Conservation (phyloP, 192 early-diverging fungal species). For the Lobulomyces angularis region DNA sequence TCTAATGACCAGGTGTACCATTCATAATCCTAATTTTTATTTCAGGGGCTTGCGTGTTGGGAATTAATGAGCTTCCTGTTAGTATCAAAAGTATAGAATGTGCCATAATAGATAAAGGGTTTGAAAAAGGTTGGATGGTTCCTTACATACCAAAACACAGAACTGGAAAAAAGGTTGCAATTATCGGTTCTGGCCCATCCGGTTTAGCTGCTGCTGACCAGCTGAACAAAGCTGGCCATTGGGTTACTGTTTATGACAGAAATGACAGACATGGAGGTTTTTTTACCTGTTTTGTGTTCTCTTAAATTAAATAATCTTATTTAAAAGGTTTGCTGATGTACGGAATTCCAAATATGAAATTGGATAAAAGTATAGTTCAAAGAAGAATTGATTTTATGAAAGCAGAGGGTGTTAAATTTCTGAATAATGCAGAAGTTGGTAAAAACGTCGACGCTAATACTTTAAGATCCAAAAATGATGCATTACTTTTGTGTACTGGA, state of each 20-base stretch:
- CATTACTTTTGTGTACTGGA: conserved; percentile 77
- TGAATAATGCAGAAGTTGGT: conserved; percentile 79
- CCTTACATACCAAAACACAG: conserved; percentile 67
- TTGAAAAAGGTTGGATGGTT: conserved; percentile 93
- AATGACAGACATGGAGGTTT: conserved; percentile 95
- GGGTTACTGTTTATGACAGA: conserved; percentile 91
- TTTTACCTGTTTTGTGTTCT: too few relatives aligned
- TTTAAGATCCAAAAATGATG: conserved; percentile 61
- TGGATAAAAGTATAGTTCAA: conserved; percentile 91
- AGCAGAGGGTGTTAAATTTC: conserved; percentile 87
- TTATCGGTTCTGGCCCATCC: conserved; percentile 93
- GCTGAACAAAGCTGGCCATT: conserved; percentile 92
- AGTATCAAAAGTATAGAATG: conserved; percentile 95
- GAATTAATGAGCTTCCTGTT: conserved; percentile 89
- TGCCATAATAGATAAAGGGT: conserved; percentile 95
- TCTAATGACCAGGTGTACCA: too few relatives aligned
- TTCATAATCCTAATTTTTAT: too few relatives aligned
- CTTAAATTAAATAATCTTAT: too few relatives aligned
- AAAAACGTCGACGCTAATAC: conserved; percentile 59
- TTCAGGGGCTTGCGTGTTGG: conserved; percentile 89
- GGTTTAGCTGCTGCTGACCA: conserved; percentile 93
- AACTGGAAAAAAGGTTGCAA: conserved; percentile 71
- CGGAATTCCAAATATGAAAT: conserved; percentile 99
- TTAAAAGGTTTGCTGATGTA: conserved; percentile 93
- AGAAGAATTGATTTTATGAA: conserved; percentile 86